Evolutionary conservation across 2,329 filamentous ascomycete genomes (phyloP), one percentile per base, ranked within the genome.

Genomic region (Aspergillus fischeri): DNA sequence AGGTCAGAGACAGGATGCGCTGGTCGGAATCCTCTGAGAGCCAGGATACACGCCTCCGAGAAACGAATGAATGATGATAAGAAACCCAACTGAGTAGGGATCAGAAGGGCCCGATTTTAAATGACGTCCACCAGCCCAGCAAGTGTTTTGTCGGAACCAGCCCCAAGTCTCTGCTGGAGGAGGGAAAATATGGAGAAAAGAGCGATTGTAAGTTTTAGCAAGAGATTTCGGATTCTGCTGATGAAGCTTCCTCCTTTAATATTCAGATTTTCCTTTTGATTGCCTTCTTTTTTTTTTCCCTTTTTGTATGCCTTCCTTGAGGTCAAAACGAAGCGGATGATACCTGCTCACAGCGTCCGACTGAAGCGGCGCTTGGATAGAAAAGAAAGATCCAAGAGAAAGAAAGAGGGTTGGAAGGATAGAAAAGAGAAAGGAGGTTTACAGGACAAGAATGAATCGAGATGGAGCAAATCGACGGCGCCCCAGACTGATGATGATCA

Each of bases 301-400:
- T 49, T 45, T 52, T 45, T 57, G 47, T 60, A 52, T 58, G 54
- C 54, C 49, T 53, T 50, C 53, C 29, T 47, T 29, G 42, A 24
- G 11, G 25, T 53, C 53, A 53, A 53, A 57, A 57, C 25, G 35
- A 49, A 44, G 44, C 45, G 28, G 45, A 69, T 70, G 64, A 57
- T 59, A 63, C 68, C 69, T 70, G 71, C 69, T 74, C 70, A 70
- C 70, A 68, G 67, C 67, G 65, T 71, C 70, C 70, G 65, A 63
- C 69, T 66, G 59, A 63, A 58, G 70, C 70, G 70, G 70, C 67
- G 67, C 68, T 64, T 68, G 60, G 57, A 58, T 54, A 56, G 54
- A 58, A 54, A 54, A 56, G 53, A 61, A 58, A 61, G 55, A 59
- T 61, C 56, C 52, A 60, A 60, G 60, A 56, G 65, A 62, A 61